Evolutionary conservation across 805 yeast species (phyloP).

Genomic region (Zygosaccharomyces bisporus): DNA sequence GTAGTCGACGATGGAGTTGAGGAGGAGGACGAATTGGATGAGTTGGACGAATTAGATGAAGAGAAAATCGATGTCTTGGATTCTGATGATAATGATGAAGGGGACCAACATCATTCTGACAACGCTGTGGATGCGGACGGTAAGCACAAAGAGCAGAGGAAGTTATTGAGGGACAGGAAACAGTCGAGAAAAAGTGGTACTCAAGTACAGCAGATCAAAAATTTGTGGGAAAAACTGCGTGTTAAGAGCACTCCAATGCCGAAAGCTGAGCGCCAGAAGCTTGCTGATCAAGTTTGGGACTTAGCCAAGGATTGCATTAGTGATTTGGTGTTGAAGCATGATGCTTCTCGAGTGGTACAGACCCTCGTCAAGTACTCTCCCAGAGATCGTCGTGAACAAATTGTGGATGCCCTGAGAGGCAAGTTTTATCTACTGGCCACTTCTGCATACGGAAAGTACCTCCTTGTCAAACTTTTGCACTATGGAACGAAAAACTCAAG

Average conservation of each 20-base stretch:
- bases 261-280: slow-evolving; percentile 67
- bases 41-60: slow-evolving; percentile 33
- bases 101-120: slow-evolving; percentile 32
- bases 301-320: slow-evolving; percentile 69
- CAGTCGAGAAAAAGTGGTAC: slow-evolving; percentile 81
- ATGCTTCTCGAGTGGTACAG: slow-evolving; percentile 94
- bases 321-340: slow-evolving; percentile 90
- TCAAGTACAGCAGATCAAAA: slow-evolving; percentile 79
- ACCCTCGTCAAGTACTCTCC: slow-evolving; percentile 83
- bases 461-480: slow-evolving; percentile 82
- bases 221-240: slow-evolving; percentile 86
- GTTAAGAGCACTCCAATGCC: slow-evolving; percentile 80
- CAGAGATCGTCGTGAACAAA: slow-evolving; percentile 69
- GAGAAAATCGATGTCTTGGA: slow-evolving; percentile 27
- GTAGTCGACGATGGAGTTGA: slow-evolving; percentile 22
- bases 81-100: slow-evolving; percentile 30
- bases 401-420: slow-evolving; percentile 68
- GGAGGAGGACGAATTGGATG: slow-evolving; percentile 23
- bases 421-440: slow-evolving; percentile 79
- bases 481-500: slow-evolving; percentile 85
- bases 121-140: slow-evolving; percentile 18
- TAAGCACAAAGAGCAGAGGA: slow-evolving; percentile 77
- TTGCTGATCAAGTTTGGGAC: slow-evolving; percentile 82
- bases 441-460: slow-evolving; percentile 88
- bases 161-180: slow-evolving; percentile 75